phyloP scores from a whole-genome alignment of 2,329 filamentous ascomycete genomes.

The Tolypocladium capitatum region DNA sequence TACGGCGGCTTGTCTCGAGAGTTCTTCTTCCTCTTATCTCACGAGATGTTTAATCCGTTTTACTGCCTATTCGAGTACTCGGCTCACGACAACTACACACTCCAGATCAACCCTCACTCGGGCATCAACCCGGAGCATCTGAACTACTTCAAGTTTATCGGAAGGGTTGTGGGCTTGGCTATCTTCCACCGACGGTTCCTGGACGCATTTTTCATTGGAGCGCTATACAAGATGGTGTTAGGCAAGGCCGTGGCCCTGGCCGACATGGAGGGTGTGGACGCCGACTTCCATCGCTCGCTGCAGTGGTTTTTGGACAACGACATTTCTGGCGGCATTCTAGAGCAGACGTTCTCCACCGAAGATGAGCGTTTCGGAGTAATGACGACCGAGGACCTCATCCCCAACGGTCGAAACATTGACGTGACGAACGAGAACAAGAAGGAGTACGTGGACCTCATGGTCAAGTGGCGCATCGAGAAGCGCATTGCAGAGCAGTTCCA shows the following conservation, averaged over 20 bases:
- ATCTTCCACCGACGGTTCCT: constrained; percentile 98
- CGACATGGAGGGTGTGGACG: constrained; percentile 98
- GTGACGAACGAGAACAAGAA: constrained; percentile 99
- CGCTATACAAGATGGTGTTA: constrained; percentile 98
- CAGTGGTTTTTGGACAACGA: constrained; percentile 98
- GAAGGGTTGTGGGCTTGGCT: constrained; percentile 86
- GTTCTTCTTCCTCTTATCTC: constrained; percentile 97
- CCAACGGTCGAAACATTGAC: constrained; percentile 77
- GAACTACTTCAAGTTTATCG: constrained; percentile 99
- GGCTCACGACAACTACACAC: constrained; percentile 98
- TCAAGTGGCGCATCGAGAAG: constrained; percentile 98
- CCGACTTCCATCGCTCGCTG: constrained; percentile 90
- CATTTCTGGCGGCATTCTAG: constrained; percentile 79
- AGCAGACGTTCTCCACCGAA: constrained; percentile 93
- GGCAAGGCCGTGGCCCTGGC: constrained; percentile 82
- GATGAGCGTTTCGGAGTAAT: constrained; percentile 95
- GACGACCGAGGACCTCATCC: constrained; percentile 86
- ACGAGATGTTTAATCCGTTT: constrained; percentile 99
- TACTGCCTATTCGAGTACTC: constrained; percentile 99
- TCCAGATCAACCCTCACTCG: constrained; percentile 98
- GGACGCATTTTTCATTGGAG: constrained; percentile 97
- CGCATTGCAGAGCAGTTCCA: constrained; percentile 97
- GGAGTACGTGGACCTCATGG: constrained; percentile 96
- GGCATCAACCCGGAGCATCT: constrained; percentile 98
- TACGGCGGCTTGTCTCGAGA: constrained; percentile 96